A percentile compares a stretch with the other conserved stretches of the same genome.
Conservation (phyloP, 2,329 filamentous ascomycete genomes). For the Diaporthe sp. region DNA sequence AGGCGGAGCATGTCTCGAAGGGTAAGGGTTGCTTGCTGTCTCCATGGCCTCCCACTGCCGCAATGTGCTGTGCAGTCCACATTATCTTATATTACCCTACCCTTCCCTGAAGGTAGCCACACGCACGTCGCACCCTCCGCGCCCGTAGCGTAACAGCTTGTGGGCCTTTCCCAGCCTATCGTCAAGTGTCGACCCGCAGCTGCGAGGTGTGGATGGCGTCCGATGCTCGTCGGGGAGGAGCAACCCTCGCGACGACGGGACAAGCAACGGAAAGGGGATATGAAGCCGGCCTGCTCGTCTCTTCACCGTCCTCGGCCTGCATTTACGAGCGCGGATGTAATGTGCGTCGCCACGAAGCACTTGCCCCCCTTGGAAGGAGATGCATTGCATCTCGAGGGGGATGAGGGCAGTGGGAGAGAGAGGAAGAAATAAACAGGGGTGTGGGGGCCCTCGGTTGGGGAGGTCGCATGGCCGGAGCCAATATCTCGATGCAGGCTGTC, state of each 20-base stretch:
- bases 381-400: slow-evolving; percentile 29
- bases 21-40: slow-evolving; percentile 11
- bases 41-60: neutral
- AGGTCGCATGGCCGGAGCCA: neutral
- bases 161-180: slow-evolving; percentile 10
- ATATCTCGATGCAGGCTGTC: slow-evolving; percentile 24
- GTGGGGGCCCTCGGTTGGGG: neutral
- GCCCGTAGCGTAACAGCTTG: neutral
- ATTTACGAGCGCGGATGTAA: slow-evolving; percentile 28
- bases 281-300: neutral
- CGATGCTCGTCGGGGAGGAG: neutral
- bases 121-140: neutral
- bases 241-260: slow-evolving; percentile 3
- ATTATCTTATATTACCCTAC: neutral
- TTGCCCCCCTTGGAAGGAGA: slow-evolving; percentile 6
- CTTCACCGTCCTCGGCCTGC: neutral
- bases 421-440: neutral
- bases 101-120: neutral
- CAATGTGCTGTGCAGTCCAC: neutral
- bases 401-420: neutral
- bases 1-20: slow-evolving; percentile 16
- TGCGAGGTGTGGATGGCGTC: neutral
- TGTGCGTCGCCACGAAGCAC: slow-evolving; percentile 18
- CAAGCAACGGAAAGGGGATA: slow-evolving; percentile 6
- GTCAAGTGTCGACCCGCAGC: neutral